Percentiles rank a stretch among this genome's conserved stretches.
phyloP scores from a whole-genome alignment of 1,284 basidiomycete genomes.

The Schizopora paradoxa region DNA sequence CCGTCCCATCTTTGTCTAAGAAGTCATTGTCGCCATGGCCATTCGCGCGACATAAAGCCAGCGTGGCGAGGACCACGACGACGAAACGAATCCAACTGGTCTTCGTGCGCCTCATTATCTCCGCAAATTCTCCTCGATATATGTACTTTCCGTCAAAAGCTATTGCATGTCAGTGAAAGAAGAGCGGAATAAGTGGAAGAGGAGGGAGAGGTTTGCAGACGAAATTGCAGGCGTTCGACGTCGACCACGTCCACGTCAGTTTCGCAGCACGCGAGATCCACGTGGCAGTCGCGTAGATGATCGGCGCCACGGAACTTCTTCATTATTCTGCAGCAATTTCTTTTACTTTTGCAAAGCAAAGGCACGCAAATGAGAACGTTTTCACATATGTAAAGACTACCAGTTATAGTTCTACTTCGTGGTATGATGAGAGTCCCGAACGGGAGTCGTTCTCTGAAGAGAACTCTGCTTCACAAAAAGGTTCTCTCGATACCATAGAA shows the following conservation, averaged over 20 bases:
- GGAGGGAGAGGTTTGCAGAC: no score
- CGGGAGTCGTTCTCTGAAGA: background rate
- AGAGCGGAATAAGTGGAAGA: no score
- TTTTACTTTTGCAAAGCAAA: background rate
- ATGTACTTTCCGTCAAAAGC: no score
- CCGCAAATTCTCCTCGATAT: no score
- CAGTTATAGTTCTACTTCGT: no score
- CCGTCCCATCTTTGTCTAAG: background rate
- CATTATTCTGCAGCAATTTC: background rate
- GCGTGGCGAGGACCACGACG: slow-evolving; percentile 1
- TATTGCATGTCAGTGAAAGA: no score
- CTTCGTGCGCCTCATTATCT: no score
- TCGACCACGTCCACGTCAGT: no score
- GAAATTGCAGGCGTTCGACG: no score
- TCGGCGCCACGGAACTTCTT: background rate
- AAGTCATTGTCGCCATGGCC: background rate
- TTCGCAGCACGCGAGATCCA: no score
- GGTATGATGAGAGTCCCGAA: background rate
- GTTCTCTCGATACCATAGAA: slow-evolving; percentile 57
- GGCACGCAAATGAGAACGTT: background rate
- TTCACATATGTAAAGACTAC: background rate
- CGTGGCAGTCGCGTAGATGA: no score
- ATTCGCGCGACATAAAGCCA: background rate
- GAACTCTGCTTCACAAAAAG: slow-evolving; percentile 41
- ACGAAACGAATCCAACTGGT: slow-evolving; percentile 4